Base-by-base conservation (phyloP, 2,329 filamentous ascomycete species). In the Neonectria coccinea region DNA sequence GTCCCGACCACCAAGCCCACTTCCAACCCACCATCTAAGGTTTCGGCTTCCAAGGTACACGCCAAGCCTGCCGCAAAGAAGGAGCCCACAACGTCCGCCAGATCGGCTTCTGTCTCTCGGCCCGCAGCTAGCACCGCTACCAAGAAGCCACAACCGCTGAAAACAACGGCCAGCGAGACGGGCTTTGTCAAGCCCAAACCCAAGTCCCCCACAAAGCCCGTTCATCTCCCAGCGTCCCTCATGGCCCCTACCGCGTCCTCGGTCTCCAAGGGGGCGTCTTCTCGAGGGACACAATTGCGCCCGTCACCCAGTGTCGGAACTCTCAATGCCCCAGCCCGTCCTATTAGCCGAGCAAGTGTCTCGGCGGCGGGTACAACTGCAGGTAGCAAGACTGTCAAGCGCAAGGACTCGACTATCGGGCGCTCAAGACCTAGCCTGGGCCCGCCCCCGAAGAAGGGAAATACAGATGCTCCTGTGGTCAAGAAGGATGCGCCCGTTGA, bases 161-260 rank as follows among this genome's bases (percentile, higher is more conserved):
- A 83, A 51, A 68, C 77, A 2, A 79, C 80, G 20, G 73, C 81
- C 27, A 74, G 75, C n/a, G 77, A 79, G 29, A 75, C 80, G 7
- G 81, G 79, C 2, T 85, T 85, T 65, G 79, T 83, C 29, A 90
- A 89, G 73, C 86, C 88, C 9, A 90, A 88, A 75, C 79, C 84
- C 44, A 89, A 88, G 77, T 92, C 91, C 11, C 89, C 89, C 2
- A 93, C 91, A 2, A 87, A 88, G 59, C 90, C 91, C 10, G 82
- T 89, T 56, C 87, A 86, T 61, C 81, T 93, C 1, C 89, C 91
- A 9, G 82, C 90, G 10, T 89, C 90, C 62, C 81, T 93, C 31
- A 91, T 85, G 25, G 89, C 90, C 6, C 91, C 89, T 33, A 94
- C 91, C 4, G 87, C 91, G 25, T 85, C 91, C 1, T 93, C 88